Base-by-base conservation (phyloP, 2,329 filamentous ascomycete genomes). In the Colletotrichum shisoi region DNA sequence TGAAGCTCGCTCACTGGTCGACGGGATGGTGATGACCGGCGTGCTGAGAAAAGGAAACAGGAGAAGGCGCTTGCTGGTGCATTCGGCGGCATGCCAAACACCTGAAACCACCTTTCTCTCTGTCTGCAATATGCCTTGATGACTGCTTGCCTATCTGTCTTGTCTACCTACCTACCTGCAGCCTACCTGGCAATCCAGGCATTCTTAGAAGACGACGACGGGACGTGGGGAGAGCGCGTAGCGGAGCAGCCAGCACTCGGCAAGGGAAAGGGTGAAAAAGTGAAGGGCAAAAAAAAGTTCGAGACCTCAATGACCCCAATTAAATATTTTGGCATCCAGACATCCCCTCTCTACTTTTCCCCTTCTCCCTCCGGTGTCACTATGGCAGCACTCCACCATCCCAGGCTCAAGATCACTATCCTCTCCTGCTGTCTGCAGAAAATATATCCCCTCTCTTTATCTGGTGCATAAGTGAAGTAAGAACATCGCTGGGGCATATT, bases 301-400 rank as follows among this genome's bases (percentile, higher is more conserved):
- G 52, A 62, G 54, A 67, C 64, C 61, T 49, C 42, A 39, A 24
- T 59, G 37, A 67, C 64, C 62, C 64, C 64, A 65, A 51, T 67
- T 62, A 65, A 69, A 59, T 69, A 65, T 53, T 53, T 45, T 53
- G n/a, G 59, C 65, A 54, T 68, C 61, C 52, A 69, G 62, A 52
- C 63, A 27, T 27, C 45, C 27, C 56, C 51, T 68, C 57, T 52
- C 31, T 27, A 44, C 48, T 62, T 63, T 58, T 49, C 60, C 69
- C 48, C 37, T 51, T 61, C 34, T 44, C 52, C 68, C 65, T 66
- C 60, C n/a, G n/a, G 34, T 58, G 70, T 71, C 62, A 37, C 45
- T 49, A 17, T 27, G 31, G n/a, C 59, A 27, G 49, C 57, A 63
- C 44, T 64, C 27, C 56, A 48, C 62, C 70, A 66, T 68, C 64